Evolutionary conservation across 805 yeast species (phyloP), one percentile per base, ranked within the genome.

Genomic region (Kazachstania psychrophila): DNA sequence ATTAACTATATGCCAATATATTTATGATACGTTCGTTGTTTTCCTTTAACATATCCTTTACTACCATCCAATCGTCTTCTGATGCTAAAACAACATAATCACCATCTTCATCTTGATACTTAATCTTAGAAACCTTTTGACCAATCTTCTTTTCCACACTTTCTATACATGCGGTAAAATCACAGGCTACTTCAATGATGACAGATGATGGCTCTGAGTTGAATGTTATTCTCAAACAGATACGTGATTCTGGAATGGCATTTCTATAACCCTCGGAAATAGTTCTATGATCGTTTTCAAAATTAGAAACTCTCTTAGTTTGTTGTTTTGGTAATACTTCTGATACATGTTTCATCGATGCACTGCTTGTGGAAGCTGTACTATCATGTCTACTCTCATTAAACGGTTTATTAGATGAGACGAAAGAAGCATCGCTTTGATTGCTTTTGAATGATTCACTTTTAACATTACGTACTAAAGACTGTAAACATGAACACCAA

Each of bases 41-140:
- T 41, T 74, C 77, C 31, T 58, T 64, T 28, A 73, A 55, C 75
- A 73, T 70, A 44, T 85, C 96, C 39, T 79, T 70, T 2, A 95
- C 96, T 55, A 88, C 75, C 20, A 58, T 62, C 84, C 95, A 82
- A 56, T 89, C 97, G 36, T 89, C 96, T 43, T 80, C 81, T 23
- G 86, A 75, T 46, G 78, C 82, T 60, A 89, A 75, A 33, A 82
- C 77, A 29, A 92, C 94, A 55, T 74, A 80, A 56, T 92, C 98
- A 13, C 94, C 96, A 56, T 92, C 98, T 60, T 92, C 98, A 59
- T 92, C 98, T 54, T 76, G 77, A 56, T 86, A 89, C 58, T 78
- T 79, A 42, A 92, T 68, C 49, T 80, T 66, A 39, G 64, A 60
- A 32, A 64, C 45, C 11, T 58, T 68, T 35, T 72, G 70, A 31